Percentiles rank a stretch among this genome's conserved stretches.
phyloP scores from a whole-genome alignment of 1,139 yeast genomes.

The Nadsonia starkeyi-henricii region DNA sequence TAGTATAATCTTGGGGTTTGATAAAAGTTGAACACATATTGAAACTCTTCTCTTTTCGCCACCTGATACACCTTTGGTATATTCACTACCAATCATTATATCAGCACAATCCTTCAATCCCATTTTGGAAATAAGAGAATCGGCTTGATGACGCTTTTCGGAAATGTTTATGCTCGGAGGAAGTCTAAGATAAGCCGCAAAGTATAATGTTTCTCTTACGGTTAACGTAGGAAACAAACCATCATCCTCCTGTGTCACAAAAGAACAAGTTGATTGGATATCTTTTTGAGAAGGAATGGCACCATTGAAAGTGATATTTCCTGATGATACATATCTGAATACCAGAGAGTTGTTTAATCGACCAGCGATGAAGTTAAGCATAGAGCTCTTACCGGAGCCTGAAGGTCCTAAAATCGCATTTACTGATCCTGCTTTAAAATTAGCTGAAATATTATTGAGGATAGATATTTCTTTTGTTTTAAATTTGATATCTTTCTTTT shows the following conservation, averaged over 20 bases:
- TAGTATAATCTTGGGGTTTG: conserved; percentile 55
- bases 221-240: conserved; percentile 57
- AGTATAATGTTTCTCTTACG: conserved; percentile 60
- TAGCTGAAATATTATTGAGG: conserved; percentile 39
- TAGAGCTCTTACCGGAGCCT: conserved; percentile 73
- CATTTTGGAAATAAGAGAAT: conserved; percentile 45
- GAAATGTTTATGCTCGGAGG: conserved; percentile 10
- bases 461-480: conserved; percentile 17
- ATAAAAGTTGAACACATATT: conserved; percentile 63
- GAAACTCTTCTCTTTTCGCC: conserved; percentile 79
- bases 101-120: conserved; percentile 72
- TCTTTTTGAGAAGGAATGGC: conserved; percentile 30
- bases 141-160: conserved; percentile 25
- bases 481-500: neutral
- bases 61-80: conserved; percentile 68
- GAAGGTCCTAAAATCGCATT: conserved; percentile 86
- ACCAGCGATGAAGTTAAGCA: conserved; percentile 52
- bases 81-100: conserved; percentile 58
- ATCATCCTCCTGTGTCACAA: conserved; percentile 71
- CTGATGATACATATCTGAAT: conserved; percentile 26
- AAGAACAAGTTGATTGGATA: conserved; percentile 39
- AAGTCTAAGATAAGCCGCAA: conserved; percentile 57
- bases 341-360: conserved; percentile 36
- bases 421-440: conserved; percentile 47
- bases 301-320: conserved; percentile 32